Conservation (phyloP, 208 protist genomes). For the Blastocrithidia nonstop region DNA sequence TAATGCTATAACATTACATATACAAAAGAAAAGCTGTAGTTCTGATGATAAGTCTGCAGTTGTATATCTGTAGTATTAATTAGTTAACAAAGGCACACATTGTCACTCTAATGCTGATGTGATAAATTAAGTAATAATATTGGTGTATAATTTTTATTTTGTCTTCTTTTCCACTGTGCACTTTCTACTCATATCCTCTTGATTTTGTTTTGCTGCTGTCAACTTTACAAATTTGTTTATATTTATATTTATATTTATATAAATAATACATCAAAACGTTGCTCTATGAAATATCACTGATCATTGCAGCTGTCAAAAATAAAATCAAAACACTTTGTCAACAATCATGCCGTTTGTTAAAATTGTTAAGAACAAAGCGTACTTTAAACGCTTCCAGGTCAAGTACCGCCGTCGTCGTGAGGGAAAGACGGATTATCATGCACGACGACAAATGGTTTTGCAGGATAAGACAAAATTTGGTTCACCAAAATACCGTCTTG, state of each 20-base stretch:
- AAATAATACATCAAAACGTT: too few species aligned
- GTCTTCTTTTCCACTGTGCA: conserved; percentile 5
- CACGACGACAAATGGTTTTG: conserved; percentile 89
- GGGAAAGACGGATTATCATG: conserved; percentile 98
- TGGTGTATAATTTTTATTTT: too few species aligned
- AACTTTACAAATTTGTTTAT: too few species aligned
- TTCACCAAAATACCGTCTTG: conserved; percentile 96
- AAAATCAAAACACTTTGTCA: too few species aligned
- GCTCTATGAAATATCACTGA: too few species aligned
- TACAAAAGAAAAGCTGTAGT: too few species aligned
- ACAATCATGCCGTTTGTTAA: conserved; percentile 87
- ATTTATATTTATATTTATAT: too few species aligned
- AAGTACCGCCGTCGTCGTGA: conserved; percentile 94
- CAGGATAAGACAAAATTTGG: conserved; percentile 99
- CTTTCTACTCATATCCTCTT: background rate
- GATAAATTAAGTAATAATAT: too few species aligned
- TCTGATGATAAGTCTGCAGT: background rate
- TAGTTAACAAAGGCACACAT: too few species aligned
- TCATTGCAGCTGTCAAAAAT: too few species aligned
- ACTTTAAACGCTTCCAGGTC: conserved; percentile 98
- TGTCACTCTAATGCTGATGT: background rate
- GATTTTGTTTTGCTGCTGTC: too few species aligned
- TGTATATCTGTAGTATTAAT: background rate
- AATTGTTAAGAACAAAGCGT: conserved; percentile 89
- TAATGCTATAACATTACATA: too few species aligned